A percentile compares a stretch with the other conserved stretches of the same genome.
Conservation (phyloP, 257 asterid genomes). For the Ilex asprella region DNA sequence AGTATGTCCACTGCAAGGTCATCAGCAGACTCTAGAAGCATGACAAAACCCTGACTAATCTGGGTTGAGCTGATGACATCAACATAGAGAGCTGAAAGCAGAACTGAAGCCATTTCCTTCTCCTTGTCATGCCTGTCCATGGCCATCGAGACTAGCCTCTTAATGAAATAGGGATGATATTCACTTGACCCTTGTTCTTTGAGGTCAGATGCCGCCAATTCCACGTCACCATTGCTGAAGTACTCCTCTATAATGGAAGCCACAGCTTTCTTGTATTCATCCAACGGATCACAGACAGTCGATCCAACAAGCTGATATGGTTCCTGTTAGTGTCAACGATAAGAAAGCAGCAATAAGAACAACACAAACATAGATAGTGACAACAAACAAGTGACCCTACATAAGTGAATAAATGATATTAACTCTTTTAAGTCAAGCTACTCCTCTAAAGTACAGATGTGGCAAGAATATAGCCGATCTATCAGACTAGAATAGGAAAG, state of each 20-base stretch:
- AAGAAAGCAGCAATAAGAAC: too few relatives aligned
- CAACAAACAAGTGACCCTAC: too few relatives aligned
- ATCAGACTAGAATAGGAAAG: too few relatives aligned
- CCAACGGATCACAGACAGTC: constrained; percentile 57
- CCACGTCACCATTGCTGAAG: constrained; percentile 84
- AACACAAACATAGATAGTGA: too few relatives aligned
- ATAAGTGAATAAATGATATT: too few relatives aligned
- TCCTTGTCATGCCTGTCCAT: constrained; percentile 96
- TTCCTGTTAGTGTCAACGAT: constrained; percentile 38
- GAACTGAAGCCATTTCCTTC: constrained; percentile 97
- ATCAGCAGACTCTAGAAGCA: constrained; percentile 93
- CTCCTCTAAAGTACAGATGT: too few relatives aligned
- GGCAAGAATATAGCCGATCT: too few relatives aligned
- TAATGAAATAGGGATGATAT: constrained; percentile 87
- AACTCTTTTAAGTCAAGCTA: too few relatives aligned
- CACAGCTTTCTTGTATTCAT: constrained; percentile 78
- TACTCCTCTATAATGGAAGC: constrained; percentile 81
- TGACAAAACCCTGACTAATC: constrained; percentile 70
- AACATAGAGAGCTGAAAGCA: constrained; percentile 85
- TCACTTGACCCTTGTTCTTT: constrained; percentile 74
- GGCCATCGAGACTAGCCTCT: constrained; percentile 89
- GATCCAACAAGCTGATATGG: constrained; percentile 90
- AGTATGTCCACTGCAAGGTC: constrained; percentile 85
- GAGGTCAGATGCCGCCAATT: constrained; percentile 79
- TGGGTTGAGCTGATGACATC: constrained; percentile 70